A percentile compares a stretch with the other conserved stretches of the same genome.
These are phyloP conservation scores for Phaeophleospora eucalypticola DNA, from an alignment of 2,329 filamentous ascomycete species.

Conservation along the genomic window DNA sequence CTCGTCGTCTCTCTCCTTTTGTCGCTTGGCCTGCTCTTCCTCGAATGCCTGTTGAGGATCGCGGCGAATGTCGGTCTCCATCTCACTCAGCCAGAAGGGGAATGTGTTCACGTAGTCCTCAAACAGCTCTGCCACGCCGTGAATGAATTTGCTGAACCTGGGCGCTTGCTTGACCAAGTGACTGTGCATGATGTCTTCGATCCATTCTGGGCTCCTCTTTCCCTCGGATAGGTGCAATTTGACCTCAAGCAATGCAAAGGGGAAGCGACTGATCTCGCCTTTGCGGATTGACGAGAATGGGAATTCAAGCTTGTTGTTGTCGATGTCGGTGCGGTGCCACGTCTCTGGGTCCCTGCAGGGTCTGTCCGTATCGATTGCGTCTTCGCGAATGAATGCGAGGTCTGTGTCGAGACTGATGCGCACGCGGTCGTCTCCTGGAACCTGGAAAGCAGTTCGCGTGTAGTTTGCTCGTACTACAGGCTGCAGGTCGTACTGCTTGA, in stretches of 20 bases:
- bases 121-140: conserved; percentile 86
- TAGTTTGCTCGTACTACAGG: conserved; percentile 91
- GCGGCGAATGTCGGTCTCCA: conserved; percentile 89
- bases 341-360: conserved; percentile 82
- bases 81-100: conserved; percentile 90
- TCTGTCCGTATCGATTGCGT: conserved; percentile 71
- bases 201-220: conserved; percentile 74
- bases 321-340: conserved; percentile 91
- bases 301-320: conserved; percentile 74
- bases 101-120: conserved; percentile 93
- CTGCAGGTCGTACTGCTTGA: conserved; percentile 71
- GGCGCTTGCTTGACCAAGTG: conserved; percentile 87
- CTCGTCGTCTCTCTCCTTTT: conserved; percentile 78
- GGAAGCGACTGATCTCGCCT: conserved; percentile 86
- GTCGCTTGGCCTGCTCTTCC: conserved; percentile 80
- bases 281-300: conserved; percentile 85
- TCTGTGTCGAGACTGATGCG: conserved; percentile 91
- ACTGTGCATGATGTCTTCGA: conserved; percentile 85
- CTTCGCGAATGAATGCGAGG: conserved; percentile 76
- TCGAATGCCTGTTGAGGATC: conserved; percentile 89
- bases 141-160: conserved; percentile 94
- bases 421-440: conserved; percentile 83
- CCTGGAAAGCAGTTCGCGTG: conserved; percentile 91
- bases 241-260: conserved; percentile 86
- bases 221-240: conserved; percentile 59